Percentiles rank a stretch among this genome's conserved stretches.
phyloP scores from a whole-genome alignment of 1,284 basidiomycete genomes.

The Trichosporon ovoides region DNA sequence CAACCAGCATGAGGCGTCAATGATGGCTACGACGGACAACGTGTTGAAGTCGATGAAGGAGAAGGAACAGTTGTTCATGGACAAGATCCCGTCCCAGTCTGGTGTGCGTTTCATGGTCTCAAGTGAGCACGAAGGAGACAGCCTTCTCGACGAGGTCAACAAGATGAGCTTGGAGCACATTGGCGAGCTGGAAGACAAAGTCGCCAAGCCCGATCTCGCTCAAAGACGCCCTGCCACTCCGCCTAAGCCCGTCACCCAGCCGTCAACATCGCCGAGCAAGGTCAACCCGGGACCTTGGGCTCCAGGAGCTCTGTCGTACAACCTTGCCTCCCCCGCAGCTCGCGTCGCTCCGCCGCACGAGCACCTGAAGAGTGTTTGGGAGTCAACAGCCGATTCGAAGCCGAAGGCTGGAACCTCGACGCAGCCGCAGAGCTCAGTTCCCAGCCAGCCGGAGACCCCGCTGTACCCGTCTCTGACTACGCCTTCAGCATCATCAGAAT shows the following conservation, averaged over 20 bases:
- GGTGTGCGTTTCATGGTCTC: slow-evolving; percentile 47
- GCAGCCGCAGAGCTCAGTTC: slow-evolving; percentile 7
- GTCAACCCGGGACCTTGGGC: slow-evolving; percentile 24
- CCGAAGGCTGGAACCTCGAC: slow-evolving; percentile 4
- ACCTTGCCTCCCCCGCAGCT: slow-evolving; percentile 18
- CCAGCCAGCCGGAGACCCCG: slow-evolving; percentile 26
- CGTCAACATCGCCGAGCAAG: slow-evolving; percentile 1
- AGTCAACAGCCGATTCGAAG: slow-evolving; percentile 18
- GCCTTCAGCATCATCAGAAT: slow-evolving; percentile 19
- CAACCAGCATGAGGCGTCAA: background rate
- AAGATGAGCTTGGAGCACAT: slow-evolving; percentile 47
- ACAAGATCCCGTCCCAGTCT: slow-evolving; percentile 7
- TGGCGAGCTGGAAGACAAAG: slow-evolving; percentile 30
- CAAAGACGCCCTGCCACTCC: slow-evolving; percentile 15
- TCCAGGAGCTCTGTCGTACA: slow-evolving; percentile 21
- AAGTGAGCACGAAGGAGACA: slow-evolving; percentile 47
- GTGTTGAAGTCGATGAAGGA: slow-evolving; percentile 3
- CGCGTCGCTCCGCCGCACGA: slow-evolving; percentile 33
- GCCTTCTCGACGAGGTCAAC: slow-evolving; percentile 47
- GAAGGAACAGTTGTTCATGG: slow-evolving; percentile 4
- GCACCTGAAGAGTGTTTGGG: slow-evolving; percentile 41
- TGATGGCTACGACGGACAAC: background rate
- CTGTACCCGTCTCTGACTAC: slow-evolving; percentile 42
- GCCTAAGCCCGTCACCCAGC: background rate
- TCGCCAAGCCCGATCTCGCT: slow-evolving; percentile 25